phyloP scores from a whole-genome alignment of 768 basidiomycete species.

The Mrakia blollopis region DNA sequence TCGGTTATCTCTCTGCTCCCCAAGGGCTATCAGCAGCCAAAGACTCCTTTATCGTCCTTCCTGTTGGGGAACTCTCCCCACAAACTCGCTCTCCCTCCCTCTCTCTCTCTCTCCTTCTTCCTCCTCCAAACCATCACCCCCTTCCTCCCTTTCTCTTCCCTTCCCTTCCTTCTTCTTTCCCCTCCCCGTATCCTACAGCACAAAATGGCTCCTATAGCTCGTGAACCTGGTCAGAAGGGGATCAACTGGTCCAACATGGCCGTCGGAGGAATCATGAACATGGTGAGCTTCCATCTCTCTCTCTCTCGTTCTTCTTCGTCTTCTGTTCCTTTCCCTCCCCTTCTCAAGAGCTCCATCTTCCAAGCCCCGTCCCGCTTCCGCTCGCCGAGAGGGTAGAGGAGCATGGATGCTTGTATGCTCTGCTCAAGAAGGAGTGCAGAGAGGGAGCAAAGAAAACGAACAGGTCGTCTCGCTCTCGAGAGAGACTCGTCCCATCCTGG shows the following conservation, averaged over 20 bases:
- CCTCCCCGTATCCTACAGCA: too few species aligned
- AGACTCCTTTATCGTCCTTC: too few species aligned
- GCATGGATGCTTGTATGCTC: neutral
- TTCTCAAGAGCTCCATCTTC: neutral
- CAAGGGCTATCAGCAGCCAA: too few species aligned
- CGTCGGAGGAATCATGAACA: slow-evolving; percentile 96
- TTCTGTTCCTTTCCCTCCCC: neutral
- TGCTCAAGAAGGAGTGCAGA: neutral
- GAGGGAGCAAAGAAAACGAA: too few species aligned
- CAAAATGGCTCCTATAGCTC: slow-evolving; percentile 28
- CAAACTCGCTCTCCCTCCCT: too few species aligned
- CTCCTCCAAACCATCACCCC: neutral
- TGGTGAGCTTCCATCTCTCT: slow-evolving; percentile 53
- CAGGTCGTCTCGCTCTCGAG: neutral
- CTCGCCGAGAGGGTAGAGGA: too few species aligned
- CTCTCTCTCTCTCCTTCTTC: neutral
- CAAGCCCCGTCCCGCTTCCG: too few species aligned
- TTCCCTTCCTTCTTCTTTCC: neutral
- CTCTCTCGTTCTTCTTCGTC: neutral
- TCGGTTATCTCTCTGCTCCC: too few species aligned
- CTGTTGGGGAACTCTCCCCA: too few species aligned
- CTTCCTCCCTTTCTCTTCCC: neutral
- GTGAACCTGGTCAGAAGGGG: slow-evolving; percentile 53
- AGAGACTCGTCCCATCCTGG: neutral
- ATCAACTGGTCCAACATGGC: slow-evolving; percentile 93